phyloP scores from a whole-genome alignment of 306 rosid genomes.

The Begonia peltatifolia region DNA sequence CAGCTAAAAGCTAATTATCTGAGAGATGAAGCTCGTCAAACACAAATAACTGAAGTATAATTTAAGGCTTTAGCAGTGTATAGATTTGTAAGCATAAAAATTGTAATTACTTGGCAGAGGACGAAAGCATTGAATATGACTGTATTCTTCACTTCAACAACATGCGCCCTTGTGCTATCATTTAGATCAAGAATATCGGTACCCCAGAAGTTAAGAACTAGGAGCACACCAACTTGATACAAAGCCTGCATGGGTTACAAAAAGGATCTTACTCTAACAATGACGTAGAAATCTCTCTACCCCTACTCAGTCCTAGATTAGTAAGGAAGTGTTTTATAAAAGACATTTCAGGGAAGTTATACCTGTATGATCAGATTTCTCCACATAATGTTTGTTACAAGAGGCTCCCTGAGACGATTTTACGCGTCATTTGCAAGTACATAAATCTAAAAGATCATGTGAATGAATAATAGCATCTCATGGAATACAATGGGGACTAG shows the following conservation, averaged over 20 bases:
- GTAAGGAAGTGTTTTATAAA: not conserved
- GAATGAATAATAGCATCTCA: not conserved
- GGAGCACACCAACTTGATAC: slow-evolving; percentile 71
- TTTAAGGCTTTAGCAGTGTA: not conserved
- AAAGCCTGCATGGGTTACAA: slow-evolving; percentile 41
- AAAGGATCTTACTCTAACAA: slow-evolving; percentile 1
- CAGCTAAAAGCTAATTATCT: too few species aligned
- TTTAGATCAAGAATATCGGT: slow-evolving; percentile 34
- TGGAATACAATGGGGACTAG: slow-evolving; percentile 2
- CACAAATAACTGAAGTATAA: too few species aligned
- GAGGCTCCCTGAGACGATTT: slow-evolving; percentile 66
- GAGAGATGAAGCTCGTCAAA: too few species aligned
- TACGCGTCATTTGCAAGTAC: not conserved
- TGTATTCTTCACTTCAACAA: slow-evolving; percentile 49
- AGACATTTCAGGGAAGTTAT: not conserved
- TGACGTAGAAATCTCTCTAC: too few species aligned
- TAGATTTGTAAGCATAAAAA: not conserved
- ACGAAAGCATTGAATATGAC: slow-evolving; percentile 86
- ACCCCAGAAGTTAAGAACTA: slow-evolving; percentile 59
- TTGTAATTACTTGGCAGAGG: slow-evolving; percentile 64
- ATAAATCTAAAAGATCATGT: too few species aligned
- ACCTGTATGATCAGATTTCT: slow-evolving; percentile 89
- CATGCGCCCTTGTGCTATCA: slow-evolving; percentile 12
- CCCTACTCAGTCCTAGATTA: slow-evolving; percentile 2
- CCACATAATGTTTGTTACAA: slow-evolving; percentile 96